Conservation (phyloP, 2,329 filamentous ascomycete species). For the Fusarium nygamai region DNA sequence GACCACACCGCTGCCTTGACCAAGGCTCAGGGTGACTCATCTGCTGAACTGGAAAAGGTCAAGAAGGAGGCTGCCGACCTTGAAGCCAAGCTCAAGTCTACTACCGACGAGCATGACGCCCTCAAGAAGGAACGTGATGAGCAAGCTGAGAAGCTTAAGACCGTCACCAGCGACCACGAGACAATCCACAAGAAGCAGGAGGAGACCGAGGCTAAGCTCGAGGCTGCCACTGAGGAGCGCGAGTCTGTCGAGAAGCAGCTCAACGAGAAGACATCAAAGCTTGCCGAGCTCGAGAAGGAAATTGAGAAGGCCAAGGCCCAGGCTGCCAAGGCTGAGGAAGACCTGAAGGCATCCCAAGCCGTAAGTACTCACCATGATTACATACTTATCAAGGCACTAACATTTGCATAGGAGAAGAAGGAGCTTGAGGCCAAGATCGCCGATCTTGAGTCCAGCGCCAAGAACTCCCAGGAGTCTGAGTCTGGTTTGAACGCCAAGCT, state of each 20-base stretch:
- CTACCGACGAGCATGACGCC: slow-evolving; percentile 34
- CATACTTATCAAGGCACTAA: slow-evolving; percentile 2
- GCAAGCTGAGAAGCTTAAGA: slow-evolving; percentile 34
- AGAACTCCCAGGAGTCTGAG: slow-evolving; percentile 33
- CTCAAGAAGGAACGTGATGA: slow-evolving; percentile 37
- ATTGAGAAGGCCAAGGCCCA: slow-evolving; percentile 50
- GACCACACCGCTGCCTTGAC: slow-evolving; percentile 33
- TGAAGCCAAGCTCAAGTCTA: slow-evolving; percentile 42
- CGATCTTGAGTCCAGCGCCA: slow-evolving; percentile 26
- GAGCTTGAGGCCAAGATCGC: slow-evolving; percentile 32
- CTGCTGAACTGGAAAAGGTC: slow-evolving; percentile 34
- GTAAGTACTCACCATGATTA: slow-evolving; percentile 38
- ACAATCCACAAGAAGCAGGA: slow-evolving; percentile 33
- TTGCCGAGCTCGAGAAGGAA: slow-evolving; percentile 46
- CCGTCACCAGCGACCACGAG: slow-evolving; percentile 26
- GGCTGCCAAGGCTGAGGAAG: slow-evolving; percentile 49
- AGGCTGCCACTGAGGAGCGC: slow-evolving; percentile 42
- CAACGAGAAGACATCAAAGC: slow-evolving; percentile 45
- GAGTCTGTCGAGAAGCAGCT: slow-evolving; percentile 44
- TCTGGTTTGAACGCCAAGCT: slow-evolving; percentile 35
- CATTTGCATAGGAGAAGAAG: slow-evolving; percentile 37
- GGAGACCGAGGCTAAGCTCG: slow-evolving; percentile 40
- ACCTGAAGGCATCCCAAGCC: slow-evolving; percentile 47
- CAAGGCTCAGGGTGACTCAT: slow-evolving; percentile 40
- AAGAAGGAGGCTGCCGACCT: slow-evolving; percentile 31